Evolutionary conservation across 1,284 basidiomycete species (phyloP), one percentile per base, ranked within the genome.

Genomic region (Pholiota adiposa): DNA sequence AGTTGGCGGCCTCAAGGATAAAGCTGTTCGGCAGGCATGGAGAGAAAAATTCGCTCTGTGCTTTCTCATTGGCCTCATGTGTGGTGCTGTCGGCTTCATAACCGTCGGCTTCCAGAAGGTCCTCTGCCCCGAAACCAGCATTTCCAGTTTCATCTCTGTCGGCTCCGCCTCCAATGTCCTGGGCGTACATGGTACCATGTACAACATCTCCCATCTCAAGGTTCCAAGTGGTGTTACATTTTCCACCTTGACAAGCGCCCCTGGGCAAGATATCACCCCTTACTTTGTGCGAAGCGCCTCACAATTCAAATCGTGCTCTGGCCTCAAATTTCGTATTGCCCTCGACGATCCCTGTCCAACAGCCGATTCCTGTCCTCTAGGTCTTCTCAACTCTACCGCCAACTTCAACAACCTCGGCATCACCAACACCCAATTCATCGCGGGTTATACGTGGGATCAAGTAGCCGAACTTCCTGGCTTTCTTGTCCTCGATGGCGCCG

Each of bases 1-100:
- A 12, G 63, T 93, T 4, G 91, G 90, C 59, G 94, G 95, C 51
- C 83, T 98, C 73, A 89, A 86, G 70, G 93, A 96, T 73, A 84
- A 84, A 71, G 79, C 85, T 54, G 81, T 87, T 60, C 83, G 88
- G 65, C 94, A 98, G 76, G 97, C 97, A 0, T 99, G 97, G 97
- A 86, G 97, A 67, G 97, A 99, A 77, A 99, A 99, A 81, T 88
- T 98, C 61, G 88, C 96, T 5, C 83, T 99, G 7, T 98, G 96
- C 73, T 87, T 91, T 74, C 89, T 97, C 70, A 92, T 95, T 55
- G 68, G 87, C 60, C 33, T 94, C 23, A 76, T 98, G 23, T 97
- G 96, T 66, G 89, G 81, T 21, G 76, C 84, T 51, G 86, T 98
- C 54, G 97, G 93, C 8, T 99, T 98, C 75, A 83, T 92, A 60